A percentile compares a stretch with the other conserved stretches of the same genome.
phyloP scores from a whole-genome alignment of 495 filamentous ascomycete species.

The Aspergillus indologenus region DNA sequence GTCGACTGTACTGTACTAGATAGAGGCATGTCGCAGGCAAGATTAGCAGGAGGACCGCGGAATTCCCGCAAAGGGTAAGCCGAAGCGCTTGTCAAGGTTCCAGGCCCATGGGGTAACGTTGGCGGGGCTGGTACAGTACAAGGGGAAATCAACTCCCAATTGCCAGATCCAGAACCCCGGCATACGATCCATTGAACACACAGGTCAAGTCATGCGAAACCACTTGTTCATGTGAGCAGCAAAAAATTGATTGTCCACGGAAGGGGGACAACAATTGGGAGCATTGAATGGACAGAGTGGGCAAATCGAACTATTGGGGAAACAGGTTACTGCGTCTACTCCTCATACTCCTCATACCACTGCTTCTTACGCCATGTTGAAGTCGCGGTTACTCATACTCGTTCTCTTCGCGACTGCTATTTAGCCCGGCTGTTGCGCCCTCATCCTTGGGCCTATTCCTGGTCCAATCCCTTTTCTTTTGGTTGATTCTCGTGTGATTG shows the following conservation, averaged over 20 bases:
- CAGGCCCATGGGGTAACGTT: conserved; percentile 18
- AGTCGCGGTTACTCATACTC: not conserved
- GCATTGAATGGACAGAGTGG: not conserved
- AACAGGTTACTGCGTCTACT: not conserved
- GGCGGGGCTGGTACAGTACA: not conserved
- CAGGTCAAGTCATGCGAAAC: conserved; percentile 13
- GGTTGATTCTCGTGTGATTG: not conserved
- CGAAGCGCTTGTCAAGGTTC: conserved; percentile 24
- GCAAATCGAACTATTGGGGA: not conserved
- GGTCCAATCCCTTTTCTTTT: not conserved
- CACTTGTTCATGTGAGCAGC: conserved; percentile 32
- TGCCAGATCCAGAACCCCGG: conserved; percentile 2
- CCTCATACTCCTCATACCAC: not conserved
- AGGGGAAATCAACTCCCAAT: not conserved
- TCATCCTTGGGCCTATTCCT: not conserved
- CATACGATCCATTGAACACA: conserved; percentile 11
- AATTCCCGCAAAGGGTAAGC: conserved; percentile 38
- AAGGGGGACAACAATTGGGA: conserved; percentile 9
- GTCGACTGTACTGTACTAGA: not conserved
- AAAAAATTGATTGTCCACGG: conserved; percentile 24
- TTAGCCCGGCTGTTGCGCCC: not conserved
- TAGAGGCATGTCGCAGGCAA: not conserved
- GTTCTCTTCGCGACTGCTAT: not conserved
- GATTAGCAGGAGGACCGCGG: conserved; percentile 12
- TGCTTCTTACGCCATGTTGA: conserved; percentile 16